These are phyloP conservation scores for Orobanche coerulescens DNA, from an alignment of 257 asterid genomes.

Conservation along the genomic window DNA sequence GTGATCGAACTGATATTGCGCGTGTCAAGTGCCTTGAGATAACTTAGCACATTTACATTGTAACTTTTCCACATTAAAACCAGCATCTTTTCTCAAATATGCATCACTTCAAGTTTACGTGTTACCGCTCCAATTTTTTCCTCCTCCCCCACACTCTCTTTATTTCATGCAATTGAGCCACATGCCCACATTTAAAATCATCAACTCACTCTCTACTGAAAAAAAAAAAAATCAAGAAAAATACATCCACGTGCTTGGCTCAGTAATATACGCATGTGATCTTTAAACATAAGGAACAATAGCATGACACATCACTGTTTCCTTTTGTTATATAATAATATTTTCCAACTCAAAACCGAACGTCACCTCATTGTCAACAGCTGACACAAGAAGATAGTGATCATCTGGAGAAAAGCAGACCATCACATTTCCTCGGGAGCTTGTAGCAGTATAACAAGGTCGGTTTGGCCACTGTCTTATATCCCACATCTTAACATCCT, in stretches of 20 bases:
- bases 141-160: neutral
- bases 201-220: neutral
- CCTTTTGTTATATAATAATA: neutral
- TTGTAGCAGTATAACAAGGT: constrained; percentile 78
- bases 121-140: neutral
- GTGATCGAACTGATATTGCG: neutral
- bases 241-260: neutral
- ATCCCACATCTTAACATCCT: constrained; percentile 92
- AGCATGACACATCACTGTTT: constrained; percentile 11
- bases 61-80: constrained; percentile 3
- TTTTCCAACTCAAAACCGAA: neutral
- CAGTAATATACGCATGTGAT: constrained; percentile 5
- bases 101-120: neutral
- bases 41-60: constrained; percentile 4
- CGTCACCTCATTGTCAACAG: constrained; percentile 91
- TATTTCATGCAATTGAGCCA: neutral
- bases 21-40: neutral
- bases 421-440: constrained; percentile 88
- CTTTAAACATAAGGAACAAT: constrained; percentile 8
- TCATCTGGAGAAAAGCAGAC: constrained; percentile 97
- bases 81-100: neutral
- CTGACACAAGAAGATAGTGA: constrained; percentile 86
- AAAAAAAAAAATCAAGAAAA: neutral
- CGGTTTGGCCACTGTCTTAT: constrained; percentile 61
- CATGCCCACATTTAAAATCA: neutral